Percentiles rank a stretch among this genome's conserved stretches.
Evolutionary conservation across 371 early-diverging fungal species (phyloP).

Genomic region (Apophysomyces sp.): DNA sequence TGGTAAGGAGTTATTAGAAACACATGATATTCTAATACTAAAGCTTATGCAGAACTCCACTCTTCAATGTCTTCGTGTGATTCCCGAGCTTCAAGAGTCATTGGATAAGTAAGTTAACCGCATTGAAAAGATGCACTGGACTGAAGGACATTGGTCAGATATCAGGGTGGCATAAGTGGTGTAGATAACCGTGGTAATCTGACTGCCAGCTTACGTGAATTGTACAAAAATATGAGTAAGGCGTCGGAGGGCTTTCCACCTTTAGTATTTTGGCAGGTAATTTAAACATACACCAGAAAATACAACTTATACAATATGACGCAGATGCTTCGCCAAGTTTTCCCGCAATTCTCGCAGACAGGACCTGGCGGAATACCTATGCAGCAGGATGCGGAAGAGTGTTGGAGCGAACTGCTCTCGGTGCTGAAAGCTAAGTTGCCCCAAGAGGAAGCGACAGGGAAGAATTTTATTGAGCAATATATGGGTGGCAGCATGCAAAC

Average conservation of each 20-base stretch:
- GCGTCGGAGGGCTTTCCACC: slow-evolving; percentile 79
- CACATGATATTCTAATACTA: not conserved
- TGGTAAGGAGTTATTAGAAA: slow-evolving; percentile 53
- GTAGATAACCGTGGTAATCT: slow-evolving; percentile 60
- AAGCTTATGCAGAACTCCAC: slow-evolving; percentile 73
- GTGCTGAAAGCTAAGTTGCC: slow-evolving; percentile 69
- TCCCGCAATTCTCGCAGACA: slow-evolving; percentile 86
- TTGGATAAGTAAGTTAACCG: slow-evolving; percentile 51
- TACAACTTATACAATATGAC: no score
- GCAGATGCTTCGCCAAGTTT: slow-evolving; percentile 73
- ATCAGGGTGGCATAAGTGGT: slow-evolving; percentile 31
- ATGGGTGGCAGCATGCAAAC: slow-evolving; percentile 78
- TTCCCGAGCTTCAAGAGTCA: slow-evolving; percentile 79
- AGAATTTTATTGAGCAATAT: slow-evolving; percentile 78
- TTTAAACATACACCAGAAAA: not conserved
- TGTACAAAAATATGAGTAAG: slow-evolving; percentile 71
- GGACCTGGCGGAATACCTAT: slow-evolving; percentile 68
- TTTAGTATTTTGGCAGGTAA: slow-evolving; percentile 74
- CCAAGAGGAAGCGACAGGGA: slow-evolving; percentile 44
- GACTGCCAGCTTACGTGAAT: slow-evolving; percentile 67
- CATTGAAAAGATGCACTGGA: not conserved
- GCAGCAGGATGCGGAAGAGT: slow-evolving; percentile 99
- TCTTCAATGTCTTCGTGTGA: slow-evolving; percentile 91
- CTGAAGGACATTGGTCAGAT: slow-evolving; percentile 6
- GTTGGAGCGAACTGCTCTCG: slow-evolving; percentile 81